These are phyloP conservation scores for Lentinula boryana DNA, from an alignment of 768 basidiomycete species.

Conservation along the genomic window DNA sequence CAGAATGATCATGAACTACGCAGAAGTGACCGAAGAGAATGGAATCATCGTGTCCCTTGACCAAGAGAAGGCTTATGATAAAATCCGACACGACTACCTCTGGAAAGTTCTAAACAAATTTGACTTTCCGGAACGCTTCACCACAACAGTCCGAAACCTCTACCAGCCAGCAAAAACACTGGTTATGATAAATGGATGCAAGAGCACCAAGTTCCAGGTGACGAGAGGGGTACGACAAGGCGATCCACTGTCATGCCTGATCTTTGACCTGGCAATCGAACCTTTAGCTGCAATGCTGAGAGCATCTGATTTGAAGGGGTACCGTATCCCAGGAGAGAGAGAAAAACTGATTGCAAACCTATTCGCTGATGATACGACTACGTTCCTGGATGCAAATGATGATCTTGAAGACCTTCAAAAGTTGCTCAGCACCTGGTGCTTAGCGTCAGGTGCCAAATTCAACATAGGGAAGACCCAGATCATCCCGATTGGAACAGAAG, in stretches of 20 bases:
- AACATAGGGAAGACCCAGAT: conserved; percentile 18
- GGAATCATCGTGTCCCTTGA: conserved; percentile 6
- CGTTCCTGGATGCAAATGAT: conserved; percentile 11
- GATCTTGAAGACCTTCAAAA: conserved; percentile 1
- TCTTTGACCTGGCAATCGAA: conserved; percentile 26
- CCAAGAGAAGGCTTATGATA: not conserved
- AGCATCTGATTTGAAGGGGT: conserved; percentile 12
- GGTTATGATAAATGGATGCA: conserved; percentile 19
- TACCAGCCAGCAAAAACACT: conserved; percentile 14
- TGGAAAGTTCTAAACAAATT: conserved; percentile 2
- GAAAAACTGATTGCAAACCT: conserved; percentile 13
- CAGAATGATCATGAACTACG: conserved; percentile 8
- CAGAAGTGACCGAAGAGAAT: conserved; percentile 8
- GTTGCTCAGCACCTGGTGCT: conserved; percentile 8
- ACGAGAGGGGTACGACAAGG: conserved; percentile 20
- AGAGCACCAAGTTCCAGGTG: conserved; percentile 11
- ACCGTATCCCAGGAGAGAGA: conserved; percentile 6
- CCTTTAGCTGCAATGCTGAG: conserved; percentile 17
- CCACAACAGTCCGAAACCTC: conserved; percentile 12
- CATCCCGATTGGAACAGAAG: conserved; percentile 10
- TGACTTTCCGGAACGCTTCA: conserved; percentile 5
- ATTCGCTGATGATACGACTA: conserved; percentile 20
- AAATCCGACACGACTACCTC: conserved; percentile 8
- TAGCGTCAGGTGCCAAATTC: conserved; percentile 9
- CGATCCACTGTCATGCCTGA: conserved; percentile 19